A percentile compares a stretch with the other conserved stretches of the same genome.
Conservation (phyloP, 352 stramenopile genomes). For the Discostella stelligera region DNA sequence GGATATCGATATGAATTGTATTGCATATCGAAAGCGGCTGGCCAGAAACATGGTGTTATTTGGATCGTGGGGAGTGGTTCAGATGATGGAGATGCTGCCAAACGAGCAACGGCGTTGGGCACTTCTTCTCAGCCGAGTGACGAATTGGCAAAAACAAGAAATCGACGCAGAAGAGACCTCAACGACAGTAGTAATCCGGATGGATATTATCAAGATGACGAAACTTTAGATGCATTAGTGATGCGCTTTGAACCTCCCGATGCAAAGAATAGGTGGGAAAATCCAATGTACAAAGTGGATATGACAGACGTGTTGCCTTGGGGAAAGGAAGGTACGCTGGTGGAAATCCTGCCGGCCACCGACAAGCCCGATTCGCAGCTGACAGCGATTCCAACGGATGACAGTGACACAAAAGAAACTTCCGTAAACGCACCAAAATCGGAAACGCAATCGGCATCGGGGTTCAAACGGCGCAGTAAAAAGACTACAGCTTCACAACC, state of each 20-base stretch:
- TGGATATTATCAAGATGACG: conserved; percentile 51
- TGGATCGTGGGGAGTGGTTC: conserved; percentile 53
- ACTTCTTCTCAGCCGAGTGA: conserved; percentile 12
- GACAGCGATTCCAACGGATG: background rate
- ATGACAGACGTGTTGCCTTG: conserved; percentile 36
- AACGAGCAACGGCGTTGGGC: conserved; percentile 10
- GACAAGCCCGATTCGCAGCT: background rate
- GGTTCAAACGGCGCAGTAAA: conserved; percentile 45
- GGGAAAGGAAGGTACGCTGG: conserved; percentile 39
- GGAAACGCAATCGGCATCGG: conserved; percentile 22
- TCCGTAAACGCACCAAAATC: background rate
- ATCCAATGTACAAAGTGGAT: conserved; percentile 82
- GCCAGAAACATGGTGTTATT: conserved; percentile 88
- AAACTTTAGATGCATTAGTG: conserved; percentile 86
- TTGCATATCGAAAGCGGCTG: conserved; percentile 89
- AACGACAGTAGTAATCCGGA: conserved; percentile 18
- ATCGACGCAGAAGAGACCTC: conserved; percentile 36
- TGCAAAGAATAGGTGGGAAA: conserved; percentile 92
- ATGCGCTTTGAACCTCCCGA: conserved; percentile 88
- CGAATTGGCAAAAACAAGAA: conserved; percentile 58
- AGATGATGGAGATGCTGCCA: background rate
- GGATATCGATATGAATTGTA: conserved; percentile 93
- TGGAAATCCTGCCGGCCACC: background rate
- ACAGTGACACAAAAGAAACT: background rate
- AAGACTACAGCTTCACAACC: conserved; percentile 11